These are phyloP conservation scores for Flaveria bidentis DNA, from an alignment of 129 eudicot species.

Conservation along the genomic window DNA sequence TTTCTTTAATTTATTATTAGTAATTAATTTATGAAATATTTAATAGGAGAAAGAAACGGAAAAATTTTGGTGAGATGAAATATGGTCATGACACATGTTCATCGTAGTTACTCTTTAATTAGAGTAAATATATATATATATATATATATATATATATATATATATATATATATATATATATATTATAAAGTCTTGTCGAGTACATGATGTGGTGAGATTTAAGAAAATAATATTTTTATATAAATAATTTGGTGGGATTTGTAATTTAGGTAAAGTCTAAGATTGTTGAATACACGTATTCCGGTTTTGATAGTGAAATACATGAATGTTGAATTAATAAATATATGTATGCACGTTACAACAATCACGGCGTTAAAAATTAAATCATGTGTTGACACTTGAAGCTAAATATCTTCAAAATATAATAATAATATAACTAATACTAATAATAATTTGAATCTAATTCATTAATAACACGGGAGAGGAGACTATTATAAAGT, in stretches of 20 bases:
- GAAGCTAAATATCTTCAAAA: background rate
- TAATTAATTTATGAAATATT: too few relatives aligned
- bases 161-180: background rate
- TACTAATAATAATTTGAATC: too few relatives aligned
- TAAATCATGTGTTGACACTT: constrained; percentile 1
- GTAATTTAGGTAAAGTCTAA: constrained; percentile 35
- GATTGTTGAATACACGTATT: constrained; percentile 37
- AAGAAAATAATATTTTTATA: constrained; percentile 9
- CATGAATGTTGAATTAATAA: background rate
- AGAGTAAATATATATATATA: too few relatives aligned
- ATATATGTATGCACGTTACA: constrained; percentile 24
- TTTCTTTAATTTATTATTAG: too few relatives aligned
- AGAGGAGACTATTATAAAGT: too few relatives aligned
- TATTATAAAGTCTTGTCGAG: background rate
- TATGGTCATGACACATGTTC: too few relatives aligned
- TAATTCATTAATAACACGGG: too few relatives aligned
- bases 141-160: background rate
- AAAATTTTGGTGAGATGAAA: too few relatives aligned
- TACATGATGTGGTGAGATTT: constrained; percentile 22
- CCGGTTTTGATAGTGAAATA: constrained; percentile 2
- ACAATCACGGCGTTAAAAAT: constrained; percentile 23
- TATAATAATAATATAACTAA: background rate
- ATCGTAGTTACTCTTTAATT: too few relatives aligned
- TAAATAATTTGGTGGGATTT: constrained; percentile 18
- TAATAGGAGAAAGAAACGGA: too few relatives aligned